These are phyloP conservation scores for Trichaptum fuscoviolaceum DNA, from an alignment of 768 basidiomycete genomes.

Conservation along the genomic window DNA sequence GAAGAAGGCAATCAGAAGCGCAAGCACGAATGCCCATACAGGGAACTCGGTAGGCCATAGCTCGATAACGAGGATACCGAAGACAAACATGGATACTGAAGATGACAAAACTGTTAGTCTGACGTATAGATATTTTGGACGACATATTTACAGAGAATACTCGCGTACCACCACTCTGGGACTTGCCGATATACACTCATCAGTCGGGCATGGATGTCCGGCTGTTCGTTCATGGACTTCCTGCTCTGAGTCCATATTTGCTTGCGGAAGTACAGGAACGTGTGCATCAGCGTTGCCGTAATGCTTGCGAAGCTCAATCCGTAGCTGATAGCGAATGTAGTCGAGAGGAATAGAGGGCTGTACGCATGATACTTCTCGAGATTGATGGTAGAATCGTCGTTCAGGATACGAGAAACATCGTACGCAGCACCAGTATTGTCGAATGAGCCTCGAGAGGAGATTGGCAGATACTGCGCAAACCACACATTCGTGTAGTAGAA, in stretches of 20 bases:
- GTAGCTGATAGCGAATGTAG: constrained; percentile 33
- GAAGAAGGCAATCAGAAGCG: constrained; percentile 17
- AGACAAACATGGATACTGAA: constrained; percentile 19
- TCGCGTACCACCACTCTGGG: constrained; percentile 48
- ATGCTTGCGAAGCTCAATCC: constrained; percentile 40
- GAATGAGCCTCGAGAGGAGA: constrained; percentile 24
- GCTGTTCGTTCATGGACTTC: constrained; percentile 39
- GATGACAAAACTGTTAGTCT: neutral
- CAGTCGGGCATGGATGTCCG: constrained; percentile 46
- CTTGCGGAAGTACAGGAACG: constrained; percentile 41
- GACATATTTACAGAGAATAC: constrained; percentile 30
- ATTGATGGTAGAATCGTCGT: constrained; percentile 19
- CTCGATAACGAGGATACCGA: constrained; percentile 25
- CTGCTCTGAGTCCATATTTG: constrained; percentile 38
- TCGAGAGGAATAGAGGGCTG: constrained; percentile 27
- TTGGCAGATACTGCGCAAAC: constrained; percentile 23
- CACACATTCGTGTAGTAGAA: constrained; percentile 17
- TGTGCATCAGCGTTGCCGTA: constrained; percentile 40
- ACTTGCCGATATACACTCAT: constrained; percentile 42
- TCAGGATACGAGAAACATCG: constrained; percentile 27
- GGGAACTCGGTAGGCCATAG: constrained; percentile 32
- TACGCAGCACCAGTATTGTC: constrained; percentile 27
- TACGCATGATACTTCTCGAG: constrained; percentile 24
- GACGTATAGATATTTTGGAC: constrained; percentile 7
- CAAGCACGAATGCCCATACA: constrained; percentile 25